Conservation (phyloP, 2,329 filamentous ascomycete genomes). For the Tolypocladium sp. region DNA sequence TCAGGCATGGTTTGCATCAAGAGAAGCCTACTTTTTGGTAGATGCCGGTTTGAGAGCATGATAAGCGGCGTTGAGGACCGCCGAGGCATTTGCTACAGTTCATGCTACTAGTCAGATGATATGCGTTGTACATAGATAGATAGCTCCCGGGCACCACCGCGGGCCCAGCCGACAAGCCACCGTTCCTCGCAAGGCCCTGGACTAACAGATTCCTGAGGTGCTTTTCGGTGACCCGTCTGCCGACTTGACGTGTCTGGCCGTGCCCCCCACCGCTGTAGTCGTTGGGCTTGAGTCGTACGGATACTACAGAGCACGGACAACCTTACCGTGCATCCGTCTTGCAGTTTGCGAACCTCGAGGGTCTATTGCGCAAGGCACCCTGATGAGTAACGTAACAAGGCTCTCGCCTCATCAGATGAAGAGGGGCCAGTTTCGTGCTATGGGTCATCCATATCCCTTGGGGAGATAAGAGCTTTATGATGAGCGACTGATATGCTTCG, state of each 20-base stretch:
- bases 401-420: neutral
- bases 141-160: neutral
- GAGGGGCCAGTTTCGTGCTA: neutral
- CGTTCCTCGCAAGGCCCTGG: neutral
- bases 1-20: neutral
- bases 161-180: neutral
- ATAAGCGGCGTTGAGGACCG: neutral
- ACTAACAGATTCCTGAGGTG: neutral
- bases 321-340: neutral
- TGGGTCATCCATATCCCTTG: neutral
- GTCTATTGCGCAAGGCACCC: neutral
- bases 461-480: no score
- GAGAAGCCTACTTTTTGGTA: neutral
- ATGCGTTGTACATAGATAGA: no score
- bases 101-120: neutral
- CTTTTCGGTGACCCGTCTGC: neutral
- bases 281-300: slow-evolving; percentile 3
- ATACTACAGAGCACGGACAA: neutral
- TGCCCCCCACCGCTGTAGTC: neutral
- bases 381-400: neutral
- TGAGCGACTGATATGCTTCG: neutral
- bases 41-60: neutral
- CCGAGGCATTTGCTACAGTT: neutral
- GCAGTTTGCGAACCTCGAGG: neutral
- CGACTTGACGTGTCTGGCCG: neutral